Percentiles rank a stretch among this genome's conserved stretches.
phyloP scores from a whole-genome alignment of 306 rosid species.

The Begonia masoniana region DNA sequence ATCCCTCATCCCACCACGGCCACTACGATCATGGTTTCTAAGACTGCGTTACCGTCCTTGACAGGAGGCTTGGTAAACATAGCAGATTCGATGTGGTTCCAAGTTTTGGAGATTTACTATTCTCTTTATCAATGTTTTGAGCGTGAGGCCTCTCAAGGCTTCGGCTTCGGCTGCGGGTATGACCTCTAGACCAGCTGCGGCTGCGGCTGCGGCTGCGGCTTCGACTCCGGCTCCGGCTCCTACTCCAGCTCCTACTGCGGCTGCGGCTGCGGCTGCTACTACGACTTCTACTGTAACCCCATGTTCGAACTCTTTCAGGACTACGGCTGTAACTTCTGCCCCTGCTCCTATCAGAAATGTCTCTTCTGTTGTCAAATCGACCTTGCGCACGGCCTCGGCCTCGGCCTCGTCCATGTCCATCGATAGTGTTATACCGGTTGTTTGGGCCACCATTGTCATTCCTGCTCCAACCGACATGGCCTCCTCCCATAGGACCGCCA shows the following conservation, averaged over 20 bases:
- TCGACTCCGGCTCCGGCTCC: constrained; percentile 53
- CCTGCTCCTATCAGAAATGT: constrained; percentile 36
- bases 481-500: constrained; percentile 47
- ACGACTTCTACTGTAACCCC: constrained; percentile 50
- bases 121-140: constrained; percentile 21
- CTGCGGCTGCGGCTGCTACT: constrained; percentile 31
- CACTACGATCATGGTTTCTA: constrained; percentile 19
- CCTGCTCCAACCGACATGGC: constrained; percentile 62
- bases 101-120: constrained; percentile 12
- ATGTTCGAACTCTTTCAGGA: constrained; percentile 85
- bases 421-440: constrained; percentile 48
- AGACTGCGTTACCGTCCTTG: constrained; percentile 18
- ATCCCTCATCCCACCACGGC: constrained; percentile 37
- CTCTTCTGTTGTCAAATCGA: constrained; percentile 73
- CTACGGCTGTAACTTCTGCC: constrained; percentile 81
- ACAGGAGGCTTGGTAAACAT: constrained; percentile 20
- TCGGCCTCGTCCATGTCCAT: constrained; percentile 65
- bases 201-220: constrained; percentile 48
- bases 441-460: constrained; percentile 42
- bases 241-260: constrained; percentile 26
- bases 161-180: constrained; percentile 28
- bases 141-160: constrained; percentile 26
- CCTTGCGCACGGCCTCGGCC: constrained; percentile 65
- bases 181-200: constrained; percentile 17
- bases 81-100: constrained; percentile 29